phyloP scores from a whole-genome alignment of 352 stramenopile species.

The Phytophthora pluvialis region DNA sequence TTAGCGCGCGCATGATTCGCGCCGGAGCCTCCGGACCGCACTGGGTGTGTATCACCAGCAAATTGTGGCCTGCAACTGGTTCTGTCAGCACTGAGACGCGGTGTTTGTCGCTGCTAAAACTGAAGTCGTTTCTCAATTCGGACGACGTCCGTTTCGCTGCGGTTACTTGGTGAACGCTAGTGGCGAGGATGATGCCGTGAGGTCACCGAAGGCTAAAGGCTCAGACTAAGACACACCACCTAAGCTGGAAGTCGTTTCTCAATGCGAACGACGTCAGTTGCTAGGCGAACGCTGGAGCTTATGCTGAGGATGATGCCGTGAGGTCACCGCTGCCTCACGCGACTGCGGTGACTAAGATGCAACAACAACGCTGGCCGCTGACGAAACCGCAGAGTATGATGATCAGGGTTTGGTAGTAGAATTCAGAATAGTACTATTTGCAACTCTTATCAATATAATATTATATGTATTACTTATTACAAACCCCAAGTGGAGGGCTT shows the following conservation, averaged over 20 bases:
- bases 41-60: constrained; percentile 6
- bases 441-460: too few relatives aligned
- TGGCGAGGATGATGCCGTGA: constrained; percentile 11
- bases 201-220: neutral
- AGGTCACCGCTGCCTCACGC: constrained; percentile 7
- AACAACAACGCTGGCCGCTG: neutral
- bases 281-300: neutral
- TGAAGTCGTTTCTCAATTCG: neutral
- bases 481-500: too few relatives aligned
- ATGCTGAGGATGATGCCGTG: constrained; percentile 12
- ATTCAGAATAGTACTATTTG: too few relatives aligned
- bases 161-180: neutral
- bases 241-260: neutral
- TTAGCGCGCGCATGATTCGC: constrained; percentile 9
- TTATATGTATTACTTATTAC: too few relatives aligned
- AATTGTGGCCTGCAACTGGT: neutral
- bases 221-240: too few relatives aligned
- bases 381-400: too few relatives aligned
- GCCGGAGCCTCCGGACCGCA: constrained; percentile 6
- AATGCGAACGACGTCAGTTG: constrained; percentile 2
- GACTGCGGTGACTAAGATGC: constrained; percentile 12
- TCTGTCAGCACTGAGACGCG: neutral
- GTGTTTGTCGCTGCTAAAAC: neutral
- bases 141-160: neutral
- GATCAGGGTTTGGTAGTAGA: too few relatives aligned